Percentiles rank a stretch among this genome's conserved stretches.
Conservation (phyloP, 305 asterid species). For the Solanum hybrid region DNA sequence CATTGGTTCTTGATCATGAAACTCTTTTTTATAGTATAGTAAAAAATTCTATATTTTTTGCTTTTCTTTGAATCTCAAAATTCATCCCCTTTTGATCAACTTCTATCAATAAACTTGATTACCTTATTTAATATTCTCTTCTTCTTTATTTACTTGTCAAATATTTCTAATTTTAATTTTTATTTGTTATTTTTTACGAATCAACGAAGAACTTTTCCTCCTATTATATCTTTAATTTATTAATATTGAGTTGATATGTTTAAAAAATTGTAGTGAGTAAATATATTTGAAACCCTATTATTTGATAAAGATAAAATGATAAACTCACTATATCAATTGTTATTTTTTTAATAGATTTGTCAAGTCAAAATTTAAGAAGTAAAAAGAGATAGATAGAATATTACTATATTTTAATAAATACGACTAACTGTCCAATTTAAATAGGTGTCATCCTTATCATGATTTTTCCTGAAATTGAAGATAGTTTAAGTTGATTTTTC, state of each 20-base stretch:
- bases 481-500: background rate
- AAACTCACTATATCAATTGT: background rate
- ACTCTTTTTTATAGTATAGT: constrained; percentile 4
- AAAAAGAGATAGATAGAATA: too few species aligned
- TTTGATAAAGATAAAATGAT: too few species aligned
- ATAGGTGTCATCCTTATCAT: background rate
- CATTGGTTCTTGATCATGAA: constrained; percentile 26
- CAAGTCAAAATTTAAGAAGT: background rate
- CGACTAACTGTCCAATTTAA: background rate
- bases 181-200: too few species aligned
- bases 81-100: background rate
- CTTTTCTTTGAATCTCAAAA: constrained; percentile 13
- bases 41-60: background rate
- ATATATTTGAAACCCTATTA: too few species aligned
- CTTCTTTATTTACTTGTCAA: background rate
- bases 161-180: too few species aligned
- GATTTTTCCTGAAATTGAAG: background rate
- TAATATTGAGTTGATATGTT: background rate
- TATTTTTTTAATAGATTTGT: too few species aligned
- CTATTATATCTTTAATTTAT: too few species aligned
- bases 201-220: too few species aligned
- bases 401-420: too few species aligned
- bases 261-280: background rate
- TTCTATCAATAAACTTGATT: background rate
- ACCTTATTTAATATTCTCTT: background rate